phyloP scores from a whole-genome alignment of 495 filamentous ascomycete genomes.

The Xylaria longipes region DNA sequence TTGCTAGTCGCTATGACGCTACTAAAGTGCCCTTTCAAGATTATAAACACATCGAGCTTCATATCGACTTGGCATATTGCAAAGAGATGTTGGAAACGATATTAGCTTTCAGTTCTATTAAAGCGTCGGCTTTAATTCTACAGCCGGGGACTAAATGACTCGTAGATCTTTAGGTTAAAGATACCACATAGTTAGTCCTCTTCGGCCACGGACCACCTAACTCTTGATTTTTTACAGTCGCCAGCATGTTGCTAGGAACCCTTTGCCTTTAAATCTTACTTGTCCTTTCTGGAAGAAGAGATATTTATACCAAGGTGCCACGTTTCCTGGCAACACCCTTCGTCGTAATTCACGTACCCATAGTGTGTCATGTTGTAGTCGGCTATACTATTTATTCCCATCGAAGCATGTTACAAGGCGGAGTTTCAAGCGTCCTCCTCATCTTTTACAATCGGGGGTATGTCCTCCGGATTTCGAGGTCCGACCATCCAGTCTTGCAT shows the following conservation, averaged over 20 bases:
- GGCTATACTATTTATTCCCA: not conserved
- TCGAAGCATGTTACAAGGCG: not conserved
- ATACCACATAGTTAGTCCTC: not conserved
- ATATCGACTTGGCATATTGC: not conserved
- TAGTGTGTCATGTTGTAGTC: constrained; percentile 1
- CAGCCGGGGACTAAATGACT: not conserved
- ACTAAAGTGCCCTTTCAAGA: not conserved
- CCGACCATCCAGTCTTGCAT: constrained; percentile 98
- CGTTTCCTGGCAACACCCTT: not conserved
- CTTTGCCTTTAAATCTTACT: not conserved
- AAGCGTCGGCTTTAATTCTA: not conserved
- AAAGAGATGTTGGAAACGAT: not conserved
- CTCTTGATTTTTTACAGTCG: not conserved
- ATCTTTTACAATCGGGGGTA: constrained; percentile 33
- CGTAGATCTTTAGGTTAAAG: not conserved
- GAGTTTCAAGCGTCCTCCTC: constrained; percentile 27
- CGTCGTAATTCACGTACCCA: not conserved
- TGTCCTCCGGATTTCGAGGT: constrained; percentile 50
- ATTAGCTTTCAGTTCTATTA: not conserved
- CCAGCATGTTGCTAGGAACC: not conserved
- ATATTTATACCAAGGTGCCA: not conserved
- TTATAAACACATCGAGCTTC: not conserved
- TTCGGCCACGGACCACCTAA: not conserved
- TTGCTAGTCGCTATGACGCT: not conserved
- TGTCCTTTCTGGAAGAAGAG: not conserved